Percentiles rank a stretch among this genome's conserved stretches.
These are phyloP conservation scores for Globisporangium abappressorium DNA, from an alignment of 352 stramenopile species.

Conservation along the genomic window DNA sequence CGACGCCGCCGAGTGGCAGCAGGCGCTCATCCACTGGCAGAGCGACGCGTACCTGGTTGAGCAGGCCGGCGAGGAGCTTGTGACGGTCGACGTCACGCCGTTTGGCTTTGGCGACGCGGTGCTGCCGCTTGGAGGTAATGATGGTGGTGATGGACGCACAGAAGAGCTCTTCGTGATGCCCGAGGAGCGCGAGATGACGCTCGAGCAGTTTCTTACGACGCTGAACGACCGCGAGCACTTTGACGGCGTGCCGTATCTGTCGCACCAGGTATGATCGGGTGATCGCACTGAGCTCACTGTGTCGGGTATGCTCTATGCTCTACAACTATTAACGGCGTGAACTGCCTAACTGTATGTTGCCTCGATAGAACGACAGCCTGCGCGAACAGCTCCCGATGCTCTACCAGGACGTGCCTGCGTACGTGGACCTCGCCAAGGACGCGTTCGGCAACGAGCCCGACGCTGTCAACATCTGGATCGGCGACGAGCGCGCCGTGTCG, in stretches of 20 bases:
- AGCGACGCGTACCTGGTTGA: constrained; percentile 54
- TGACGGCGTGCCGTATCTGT: constrained; percentile 82
- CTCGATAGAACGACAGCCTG: constrained; percentile 68
- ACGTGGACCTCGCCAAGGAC: constrained; percentile 50
- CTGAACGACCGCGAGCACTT: constrained; percentile 48
- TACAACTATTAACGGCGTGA: not conserved
- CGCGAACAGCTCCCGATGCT: constrained; percentile 65
- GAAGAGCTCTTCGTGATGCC: constrained; percentile 70
- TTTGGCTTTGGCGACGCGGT: constrained; percentile 73
- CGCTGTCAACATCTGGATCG: constrained; percentile 98
- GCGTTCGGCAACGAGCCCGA: constrained; percentile 80
- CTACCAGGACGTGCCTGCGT: constrained; percentile 62
- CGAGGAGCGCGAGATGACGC: constrained; percentile 72
- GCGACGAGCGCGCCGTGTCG: constrained; percentile 93
- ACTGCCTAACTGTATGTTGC: not conserved
- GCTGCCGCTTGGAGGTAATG: constrained; percentile 28
- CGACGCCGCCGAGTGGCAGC: constrained; percentile 42
- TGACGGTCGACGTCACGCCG: constrained; percentile 80
- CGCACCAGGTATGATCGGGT: constrained; percentile 45
- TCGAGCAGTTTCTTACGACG: constrained; percentile 50
- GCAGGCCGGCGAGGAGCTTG: constrained; percentile 32
- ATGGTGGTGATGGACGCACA: not conserved
- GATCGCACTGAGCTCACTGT: not conserved
- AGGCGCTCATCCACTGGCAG: constrained; percentile 46
- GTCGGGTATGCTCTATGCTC: not conserved